Percentiles rank a stretch among this genome's conserved stretches.
phyloP scores from a whole-genome alignment of 2,329 filamentous ascomycete genomes.

The Neofusicoccum parvum region DNA sequence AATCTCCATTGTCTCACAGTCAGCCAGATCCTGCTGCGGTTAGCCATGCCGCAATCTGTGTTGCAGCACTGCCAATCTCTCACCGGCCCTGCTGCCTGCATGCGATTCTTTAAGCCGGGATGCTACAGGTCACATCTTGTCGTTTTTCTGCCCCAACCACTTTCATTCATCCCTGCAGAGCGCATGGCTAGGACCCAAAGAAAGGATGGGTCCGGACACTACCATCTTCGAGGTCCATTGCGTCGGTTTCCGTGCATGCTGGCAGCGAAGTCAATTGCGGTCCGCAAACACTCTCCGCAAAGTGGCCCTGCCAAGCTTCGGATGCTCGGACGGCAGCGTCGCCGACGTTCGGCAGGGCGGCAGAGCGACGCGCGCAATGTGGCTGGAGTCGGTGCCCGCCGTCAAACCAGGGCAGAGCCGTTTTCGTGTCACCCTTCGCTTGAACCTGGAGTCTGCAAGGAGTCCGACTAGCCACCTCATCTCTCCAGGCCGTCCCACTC shows the following conservation, averaged over 20 bases:
- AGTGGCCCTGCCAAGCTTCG: constrained; percentile 17
- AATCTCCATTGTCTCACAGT: constrained; percentile 1
- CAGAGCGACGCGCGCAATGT: constrained; percentile 12
- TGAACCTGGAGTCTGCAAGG: constrained; percentile 7
- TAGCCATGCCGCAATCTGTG: constrained; percentile 8
- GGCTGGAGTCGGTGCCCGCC: not conserved
- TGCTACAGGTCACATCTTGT: constrained; percentile 16
- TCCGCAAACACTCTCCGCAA: not conserved
- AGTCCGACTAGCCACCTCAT: constrained; percentile 4
- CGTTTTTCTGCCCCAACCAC: not conserved
- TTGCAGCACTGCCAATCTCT: constrained; percentile 15
- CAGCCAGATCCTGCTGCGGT: not conserved
- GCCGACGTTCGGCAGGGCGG: not conserved
- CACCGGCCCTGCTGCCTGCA: constrained; percentile 18
- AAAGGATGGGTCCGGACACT: constrained; percentile 5
- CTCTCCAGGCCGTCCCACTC: constrained; percentile 1
- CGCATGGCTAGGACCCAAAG: not conserved
- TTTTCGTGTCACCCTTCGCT: constrained; percentile 13
- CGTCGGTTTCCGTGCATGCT: not conserved
- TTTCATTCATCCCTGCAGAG: constrained; percentile 15
- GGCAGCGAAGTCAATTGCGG: not conserved
- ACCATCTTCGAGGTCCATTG: not conserved
- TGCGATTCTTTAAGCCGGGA: not conserved
- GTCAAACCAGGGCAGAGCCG: not conserved
- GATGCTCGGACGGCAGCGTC: not conserved